These are phyloP conservation scores for Colletotrichum scovillei DNA, from an alignment of 2,329 filamentous ascomycete genomes.

Conservation along the genomic window DNA sequence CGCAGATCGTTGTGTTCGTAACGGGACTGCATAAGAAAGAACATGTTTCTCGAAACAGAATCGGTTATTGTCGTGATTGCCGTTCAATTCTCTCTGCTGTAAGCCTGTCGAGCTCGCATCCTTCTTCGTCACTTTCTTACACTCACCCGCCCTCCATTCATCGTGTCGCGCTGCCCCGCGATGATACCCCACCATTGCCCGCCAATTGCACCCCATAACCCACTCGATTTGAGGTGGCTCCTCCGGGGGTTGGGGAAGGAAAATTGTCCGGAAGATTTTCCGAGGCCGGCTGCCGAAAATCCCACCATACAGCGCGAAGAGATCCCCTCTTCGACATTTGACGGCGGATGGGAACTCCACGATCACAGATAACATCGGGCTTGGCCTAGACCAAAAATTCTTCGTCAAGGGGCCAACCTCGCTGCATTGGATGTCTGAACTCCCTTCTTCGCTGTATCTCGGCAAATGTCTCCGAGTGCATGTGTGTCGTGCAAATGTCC, in stretches of 20 bases:
- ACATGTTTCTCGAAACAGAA: neutral
- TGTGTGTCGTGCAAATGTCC: constrained; percentile 12
- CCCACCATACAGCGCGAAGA: constrained; percentile 47
- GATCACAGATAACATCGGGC: constrained; percentile 18
- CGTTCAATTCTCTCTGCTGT: neutral
- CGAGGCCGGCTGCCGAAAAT: constrained; percentile 43
- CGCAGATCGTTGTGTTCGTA: neutral
- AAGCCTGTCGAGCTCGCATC: neutral
- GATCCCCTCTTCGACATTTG: neutral
- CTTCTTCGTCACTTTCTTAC: neutral
- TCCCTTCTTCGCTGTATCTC: constrained; percentile 27
- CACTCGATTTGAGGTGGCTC: constrained; percentile 10
- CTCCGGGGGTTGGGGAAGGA: constrained; percentile 28
- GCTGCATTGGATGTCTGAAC: neutral
- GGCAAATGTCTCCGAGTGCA: constrained; percentile 22
- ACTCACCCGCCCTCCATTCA: neutral
- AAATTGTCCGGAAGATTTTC: constrained; percentile 38
- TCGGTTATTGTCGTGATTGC: neutral
- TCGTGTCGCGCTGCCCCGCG: constrained; percentile 39
- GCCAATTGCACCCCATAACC: constrained; percentile 31
- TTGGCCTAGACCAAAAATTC: constrained; percentile 8
- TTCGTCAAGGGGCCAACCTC: constrained; percentile 16
- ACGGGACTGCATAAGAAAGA: neutral
- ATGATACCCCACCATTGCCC: constrained; percentile 32
- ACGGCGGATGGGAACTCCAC: neutral